A percentile compares a stretch with the other conserved stretches of the same genome.
These are phyloP conservation scores for Penicillium subrubescens DNA, from an alignment of 495 filamentous ascomycete species.

Conservation along the genomic window DNA sequence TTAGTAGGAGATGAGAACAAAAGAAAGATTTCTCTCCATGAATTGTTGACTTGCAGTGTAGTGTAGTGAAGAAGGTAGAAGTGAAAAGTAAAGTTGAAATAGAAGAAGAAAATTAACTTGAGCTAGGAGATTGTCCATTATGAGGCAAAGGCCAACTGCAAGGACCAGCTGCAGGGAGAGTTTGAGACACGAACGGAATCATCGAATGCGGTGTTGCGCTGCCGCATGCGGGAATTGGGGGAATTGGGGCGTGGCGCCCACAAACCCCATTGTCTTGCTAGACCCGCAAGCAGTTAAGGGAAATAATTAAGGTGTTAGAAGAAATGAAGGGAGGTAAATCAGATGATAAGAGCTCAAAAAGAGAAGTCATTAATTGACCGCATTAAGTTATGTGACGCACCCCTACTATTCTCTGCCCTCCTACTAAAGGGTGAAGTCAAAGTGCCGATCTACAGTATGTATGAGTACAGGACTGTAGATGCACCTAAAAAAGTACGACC, in stretches of 20 bases:
- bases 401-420: not conserved
- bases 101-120: not conserved
- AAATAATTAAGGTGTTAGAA: not conserved
- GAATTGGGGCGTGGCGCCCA: not conserved
- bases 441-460: not conserved
- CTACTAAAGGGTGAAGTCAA: not conserved
- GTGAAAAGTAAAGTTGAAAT: not conserved
- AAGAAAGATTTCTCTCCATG: not conserved
- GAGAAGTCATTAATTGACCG: not conserved
- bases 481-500: not conserved
- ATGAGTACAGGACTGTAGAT: not conserved
- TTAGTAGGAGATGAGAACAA: not conserved
- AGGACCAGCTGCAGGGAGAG: slow-evolving; percentile 31
- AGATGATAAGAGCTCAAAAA: not conserved
- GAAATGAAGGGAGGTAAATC: not conserved
- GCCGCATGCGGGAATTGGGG: not conserved
- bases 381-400: not conserved
- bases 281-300: not conserved
- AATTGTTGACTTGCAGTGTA: not conserved
- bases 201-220: slow-evolving; percentile 11
- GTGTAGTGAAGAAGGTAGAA: not conserved
- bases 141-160: slow-evolving; percentile 20
- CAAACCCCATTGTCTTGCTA: not conserved
- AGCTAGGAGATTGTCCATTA: slow-evolving; percentile 1
- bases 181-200: slow-evolving; percentile 18